Base-by-base conservation (phyloP, 179 eudicot species). In the Spergularia azorica region DNA sequence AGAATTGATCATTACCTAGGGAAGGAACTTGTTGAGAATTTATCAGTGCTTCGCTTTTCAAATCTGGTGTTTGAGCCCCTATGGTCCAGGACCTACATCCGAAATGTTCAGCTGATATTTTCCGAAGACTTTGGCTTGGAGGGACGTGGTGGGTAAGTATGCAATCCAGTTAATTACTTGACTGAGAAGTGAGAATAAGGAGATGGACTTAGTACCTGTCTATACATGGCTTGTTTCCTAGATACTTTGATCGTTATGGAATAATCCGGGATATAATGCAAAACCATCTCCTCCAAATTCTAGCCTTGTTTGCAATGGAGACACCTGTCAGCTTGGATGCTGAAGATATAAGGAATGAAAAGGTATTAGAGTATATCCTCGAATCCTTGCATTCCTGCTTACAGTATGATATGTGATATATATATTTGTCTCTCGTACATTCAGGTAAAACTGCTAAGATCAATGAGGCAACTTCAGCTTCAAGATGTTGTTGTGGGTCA, bases 1-100 rank as follows among this genome's bases (percentile, higher is more conserved):
- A 94, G 98, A 87, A 94, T 94, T 78, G 98, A 94, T 72, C 98
- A 92, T 81, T 89, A 88, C 80, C 73, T 94, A 79, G 97, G 98
- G 74, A 94, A 89, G 90, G 92, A 94, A 79, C 86, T 89, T 38
- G 92, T 94, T 43, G 98, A 94, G 84, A 94, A 94, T 71, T 85
- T 94, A 7, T 83, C 97, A 14, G 97, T 90, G 58, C 94, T 94
- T 65, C 92, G 97, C n/a, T 94, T 94, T 88, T 92, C 98, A 15
- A 94, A 94, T 85, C 94, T 94, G 54, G 88, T 94, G 63, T 94
- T 94, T 63, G 90, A 85, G 88, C 98, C 98, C 74, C 84, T 92
- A 12, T 94, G 98, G 98, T 87, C 90, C 3, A 84, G 98, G 63
- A 87, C 86, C 78, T 92, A 90, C 83, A 94, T 94, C 71, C 86